These are phyloP conservation scores for Mycocentrospora acerina DNA, from an alignment of 2,329 filamentous ascomycete genomes.

Conservation along the genomic window DNA sequence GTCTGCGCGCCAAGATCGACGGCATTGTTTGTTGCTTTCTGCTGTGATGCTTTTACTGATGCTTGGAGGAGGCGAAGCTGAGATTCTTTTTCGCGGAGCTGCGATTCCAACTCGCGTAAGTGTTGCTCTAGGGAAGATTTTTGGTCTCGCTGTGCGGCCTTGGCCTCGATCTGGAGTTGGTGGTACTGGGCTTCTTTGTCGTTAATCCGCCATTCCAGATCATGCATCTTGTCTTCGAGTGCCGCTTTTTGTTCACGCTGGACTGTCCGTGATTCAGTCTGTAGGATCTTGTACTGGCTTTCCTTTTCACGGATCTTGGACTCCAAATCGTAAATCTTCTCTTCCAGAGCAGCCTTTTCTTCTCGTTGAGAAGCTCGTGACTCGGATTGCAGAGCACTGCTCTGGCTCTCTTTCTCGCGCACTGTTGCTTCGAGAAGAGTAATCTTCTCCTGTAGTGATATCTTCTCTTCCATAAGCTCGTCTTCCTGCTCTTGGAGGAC, in stretches of 20 bases:
- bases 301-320: conserved; percentile 37
- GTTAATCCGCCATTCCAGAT: conserved; percentile 26
- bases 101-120: conserved; percentile 41
- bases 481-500: conserved; percentile 49
- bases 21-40: conserved; percentile 33
- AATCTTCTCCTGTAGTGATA: conserved; percentile 61
- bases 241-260: conserved; percentile 54
- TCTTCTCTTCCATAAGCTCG: conserved; percentile 51
- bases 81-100: conserved; percentile 29
- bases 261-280: conserved; percentile 52
- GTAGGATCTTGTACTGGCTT: conserved; percentile 15
- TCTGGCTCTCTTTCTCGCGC: conserved; percentile 41
- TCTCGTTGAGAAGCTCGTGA: conserved; percentile 63
- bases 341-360: conserved; percentile 38
- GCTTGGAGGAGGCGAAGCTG: conserved; percentile 28
- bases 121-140: conserved; percentile 48
- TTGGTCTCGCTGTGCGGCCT: conserved; percentile 46
- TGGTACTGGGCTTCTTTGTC: conserved; percentile 35
- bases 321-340: conserved; percentile 51
- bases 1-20: conserved; percentile 49
- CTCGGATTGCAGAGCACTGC: conserved; percentile 19
- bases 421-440: conserved; percentile 39
- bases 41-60: conserved; percentile 29
- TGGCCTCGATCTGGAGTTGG: conserved; percentile 28
- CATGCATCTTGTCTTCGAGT: conserved; percentile 53